Evolutionary conservation across 2,329 filamentous ascomycete species (phyloP).

Genomic region (Talaromyces sp.): DNA sequence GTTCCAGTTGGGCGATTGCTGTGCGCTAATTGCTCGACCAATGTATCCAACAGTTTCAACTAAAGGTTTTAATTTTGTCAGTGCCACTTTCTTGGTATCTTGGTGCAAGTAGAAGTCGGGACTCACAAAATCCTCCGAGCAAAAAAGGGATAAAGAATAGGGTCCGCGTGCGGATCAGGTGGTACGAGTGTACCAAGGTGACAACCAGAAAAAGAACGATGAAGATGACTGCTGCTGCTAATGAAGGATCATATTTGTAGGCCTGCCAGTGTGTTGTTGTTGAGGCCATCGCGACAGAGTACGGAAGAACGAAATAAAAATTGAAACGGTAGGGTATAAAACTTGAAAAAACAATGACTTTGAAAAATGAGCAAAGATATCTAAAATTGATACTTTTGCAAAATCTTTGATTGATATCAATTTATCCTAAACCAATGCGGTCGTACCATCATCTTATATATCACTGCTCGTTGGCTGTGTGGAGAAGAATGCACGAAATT

Average conservation of each 20-base stretch:
- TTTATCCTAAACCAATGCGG: neutral
- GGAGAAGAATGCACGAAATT: neutral
- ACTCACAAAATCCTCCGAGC: slow-evolving; percentile 30
- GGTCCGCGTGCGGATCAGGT: slow-evolving; percentile 15
- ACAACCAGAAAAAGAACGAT: neutral
- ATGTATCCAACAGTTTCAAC: slow-evolving; percentile 2
- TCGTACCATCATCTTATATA: neutral
- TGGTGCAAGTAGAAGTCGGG: neutral
- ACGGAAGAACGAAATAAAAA: neutral
- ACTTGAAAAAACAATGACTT: neutral
- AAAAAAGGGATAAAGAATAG: slow-evolving; percentile 28
- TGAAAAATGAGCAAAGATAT: neutral
- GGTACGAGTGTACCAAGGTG: neutral
- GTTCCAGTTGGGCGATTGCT: neutral
- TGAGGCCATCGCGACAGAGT: neutral
- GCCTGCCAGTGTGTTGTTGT: neutral
- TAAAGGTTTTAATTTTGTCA: neutral
- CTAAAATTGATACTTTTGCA: neutral
- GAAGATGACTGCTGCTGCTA: slow-evolving; percentile 3
- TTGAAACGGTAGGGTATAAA: neutral
- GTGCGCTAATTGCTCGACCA: neutral
- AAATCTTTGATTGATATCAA: neutral
- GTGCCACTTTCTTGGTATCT: neutral
- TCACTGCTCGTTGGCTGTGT: neutral
- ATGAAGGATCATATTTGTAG: neutral